These are phyloP conservation scores for Coemansia sp. DNA, from an alignment of 192 early-diverging fungal genomes.

Conservation along the genomic window DNA sequence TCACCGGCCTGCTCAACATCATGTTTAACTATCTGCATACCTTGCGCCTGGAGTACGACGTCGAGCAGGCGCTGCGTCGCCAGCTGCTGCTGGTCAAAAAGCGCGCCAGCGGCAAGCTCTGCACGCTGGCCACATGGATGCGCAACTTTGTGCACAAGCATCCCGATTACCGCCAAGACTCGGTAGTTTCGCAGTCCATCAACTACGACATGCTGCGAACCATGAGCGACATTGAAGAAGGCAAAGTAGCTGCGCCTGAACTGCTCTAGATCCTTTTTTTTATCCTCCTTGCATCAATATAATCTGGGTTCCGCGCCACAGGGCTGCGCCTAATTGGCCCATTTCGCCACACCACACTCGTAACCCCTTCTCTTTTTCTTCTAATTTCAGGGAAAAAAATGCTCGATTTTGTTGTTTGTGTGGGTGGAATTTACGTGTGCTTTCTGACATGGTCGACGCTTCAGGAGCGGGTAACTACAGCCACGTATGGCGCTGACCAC, in stretches of 20 bases:
- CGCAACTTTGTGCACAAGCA: slow-evolving; percentile 82
- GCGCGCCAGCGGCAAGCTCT: slow-evolving; percentile 77
- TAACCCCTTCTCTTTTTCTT: not conserved
- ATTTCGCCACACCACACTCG: no score
- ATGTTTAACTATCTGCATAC: slow-evolving; percentile 77
- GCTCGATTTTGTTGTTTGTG: slow-evolving; percentile 66
- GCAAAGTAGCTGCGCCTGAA: slow-evolving; percentile 31
- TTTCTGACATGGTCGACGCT: slow-evolving; percentile 95
- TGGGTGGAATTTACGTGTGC: slow-evolving; percentile 88
- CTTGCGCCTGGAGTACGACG: slow-evolving; percentile 68
- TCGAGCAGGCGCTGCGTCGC: slow-evolving; percentile 65
- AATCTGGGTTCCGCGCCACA: slow-evolving; percentile 37
- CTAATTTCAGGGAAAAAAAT: slow-evolving; percentile 21
- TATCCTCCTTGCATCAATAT: not conserved
- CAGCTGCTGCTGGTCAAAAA: slow-evolving; percentile 76
- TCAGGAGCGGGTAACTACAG: slow-evolving; percentile 90
- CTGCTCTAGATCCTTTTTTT: slow-evolving; percentile 13
- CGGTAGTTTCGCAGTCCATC: slow-evolving; percentile 77
- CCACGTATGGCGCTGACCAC: slow-evolving; percentile 67
- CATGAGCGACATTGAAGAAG: slow-evolving; percentile 51
- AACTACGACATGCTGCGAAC: slow-evolving; percentile 77
- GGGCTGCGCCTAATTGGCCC: no score
- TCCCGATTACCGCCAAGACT: slow-evolving; percentile 85
- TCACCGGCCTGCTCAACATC: slow-evolving; percentile 78
- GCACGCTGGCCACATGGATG: slow-evolving; percentile 90